Base-by-base conservation (phyloP, 2,329 filamentous ascomycete species). In the Apiospora kogelbergensis region DNA sequence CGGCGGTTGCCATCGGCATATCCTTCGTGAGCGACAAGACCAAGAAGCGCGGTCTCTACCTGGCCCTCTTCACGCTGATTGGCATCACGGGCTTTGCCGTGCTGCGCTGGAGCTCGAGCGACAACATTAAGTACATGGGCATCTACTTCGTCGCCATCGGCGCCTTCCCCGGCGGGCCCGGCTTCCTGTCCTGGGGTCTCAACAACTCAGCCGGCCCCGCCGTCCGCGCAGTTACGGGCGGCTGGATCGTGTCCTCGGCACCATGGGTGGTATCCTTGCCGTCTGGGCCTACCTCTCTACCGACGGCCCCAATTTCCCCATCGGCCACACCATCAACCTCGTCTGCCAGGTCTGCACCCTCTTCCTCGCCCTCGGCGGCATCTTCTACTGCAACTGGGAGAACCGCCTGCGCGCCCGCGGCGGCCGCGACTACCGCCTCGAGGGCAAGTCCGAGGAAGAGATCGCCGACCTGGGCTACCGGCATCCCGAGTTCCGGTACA, bases 121-220 rank as follows among this genome's bases (percentile, higher is more conserved):
- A 78, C 20, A 66, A 66, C 22, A 65, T 78, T 48, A 83, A 85
- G 67, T 80, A 86, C 64, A 83, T 83, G 73, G 86, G 85, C 11
- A 81, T 89, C 17, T 89, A 85, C 75, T 82, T 89, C 60, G 85
- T 86, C 66, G 84, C 85, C 11, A 77, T 86, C 0, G 87, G 87
- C 30, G 86, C 85, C 0, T 89, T 89, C 76, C 86, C 87, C 0
- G 86, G 86, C 42, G 87, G 87, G 0, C 87, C 87, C 0, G 86
- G 85, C 0, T 89, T 88, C 78, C 74, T 90, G 57, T 83, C 83
- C 6, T 89, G 87, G 88, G 86, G 83, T 0, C 81, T 89, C 68
- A 89, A 89, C 75, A 89, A 90, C 71, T 82, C 87, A 0, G 83
- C 84, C 0, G 87, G 87, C 0, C 86, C 87, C 0, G 83, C 86